Base-by-base conservation (phyloP, 352 stramenopile species). In the Globisporangium perplexum region DNA sequence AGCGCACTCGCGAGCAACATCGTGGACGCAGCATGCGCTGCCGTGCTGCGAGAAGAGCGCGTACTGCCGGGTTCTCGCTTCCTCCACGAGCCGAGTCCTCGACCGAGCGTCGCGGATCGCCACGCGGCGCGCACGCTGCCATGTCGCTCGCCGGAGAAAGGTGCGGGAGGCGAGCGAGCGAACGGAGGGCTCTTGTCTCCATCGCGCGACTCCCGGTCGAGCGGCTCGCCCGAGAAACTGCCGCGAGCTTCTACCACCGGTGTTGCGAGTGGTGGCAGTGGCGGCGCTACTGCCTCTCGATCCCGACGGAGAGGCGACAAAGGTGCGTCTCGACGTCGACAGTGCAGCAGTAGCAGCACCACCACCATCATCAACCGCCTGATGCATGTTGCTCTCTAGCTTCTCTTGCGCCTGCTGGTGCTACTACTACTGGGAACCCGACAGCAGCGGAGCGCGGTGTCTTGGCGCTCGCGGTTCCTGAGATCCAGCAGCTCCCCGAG, bases 81-180 rank as follows among this genome's bases (percentile, higher is more conserved):
- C 84, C 12, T 83, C 35, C 1, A 28, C 1, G 74, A 86, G 28
- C 24, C 5, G 1, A 50, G 33, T 17, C 74, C 72, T 1, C 20
- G 62, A 11, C 46, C 71, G 0, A 65, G 72, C 20, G 6, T 47
- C 0, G 66, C 65, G 24, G 77, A 88, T 43, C 68, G 74, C 6
- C 74, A 86, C 20, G 69, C 74, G n/a, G 74, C 68, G 10, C 61
- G 63, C 5, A 68, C 65, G 59, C 53, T 88, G 0, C 77, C 72
- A 1, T 60, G 55, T 12, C 72, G 64, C 50, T 69, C 62, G 10
- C 64, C 60, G 0, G 69, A 72, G 4, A 74, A 77, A 45, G 3
- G 7, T 15, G 23, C 7, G 17, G 26, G 20, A 14, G 7, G 31
- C 38, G n/a, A 28, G 42, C 22, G 39, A n/a, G 15, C 18, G 5